A percentile compares a stretch with the other conserved stretches of the same genome.
Evolutionary conservation across 176 grass and related monocot genomes (phyloP).

Genomic region (Chloris gayana): DNA sequence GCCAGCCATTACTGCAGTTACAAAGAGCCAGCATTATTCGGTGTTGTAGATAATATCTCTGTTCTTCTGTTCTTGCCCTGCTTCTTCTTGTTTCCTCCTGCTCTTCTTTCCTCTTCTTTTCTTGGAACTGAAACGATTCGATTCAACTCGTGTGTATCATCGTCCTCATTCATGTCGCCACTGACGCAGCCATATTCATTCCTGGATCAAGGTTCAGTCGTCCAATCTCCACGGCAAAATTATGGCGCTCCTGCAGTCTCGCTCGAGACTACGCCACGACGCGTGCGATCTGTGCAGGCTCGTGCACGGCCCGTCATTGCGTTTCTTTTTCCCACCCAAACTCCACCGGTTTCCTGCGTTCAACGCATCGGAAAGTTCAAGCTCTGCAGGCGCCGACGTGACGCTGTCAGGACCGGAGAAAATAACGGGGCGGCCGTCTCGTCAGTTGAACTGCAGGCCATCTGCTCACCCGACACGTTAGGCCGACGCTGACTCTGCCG

Average conservation of each 20-base stretch:
- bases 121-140: background rate
- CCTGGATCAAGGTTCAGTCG: background rate
- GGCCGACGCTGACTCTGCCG: conserved; percentile 18
- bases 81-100: background rate
- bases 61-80: background rate
- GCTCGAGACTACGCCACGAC: background rate
- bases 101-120: background rate
- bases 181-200: background rate
- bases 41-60: conserved; percentile 34
- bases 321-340: background rate
- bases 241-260: background rate
- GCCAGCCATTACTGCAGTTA: background rate
- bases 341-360: conserved; percentile 9
- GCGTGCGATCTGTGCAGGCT: background rate
- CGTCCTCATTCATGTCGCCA: background rate
- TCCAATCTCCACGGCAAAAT: background rate
- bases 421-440: background rate
- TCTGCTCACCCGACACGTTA: conserved; percentile 28
- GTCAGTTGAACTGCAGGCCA: background rate
- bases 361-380: background rate
- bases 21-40: background rate
- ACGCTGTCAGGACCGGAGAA: background rate
- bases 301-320: background rate
- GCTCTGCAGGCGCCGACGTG: background rate
- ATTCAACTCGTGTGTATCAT: background rate